Conservation (phyloP, 352 stramenopile genomes). For the Globisporangium ultimum region DNA sequence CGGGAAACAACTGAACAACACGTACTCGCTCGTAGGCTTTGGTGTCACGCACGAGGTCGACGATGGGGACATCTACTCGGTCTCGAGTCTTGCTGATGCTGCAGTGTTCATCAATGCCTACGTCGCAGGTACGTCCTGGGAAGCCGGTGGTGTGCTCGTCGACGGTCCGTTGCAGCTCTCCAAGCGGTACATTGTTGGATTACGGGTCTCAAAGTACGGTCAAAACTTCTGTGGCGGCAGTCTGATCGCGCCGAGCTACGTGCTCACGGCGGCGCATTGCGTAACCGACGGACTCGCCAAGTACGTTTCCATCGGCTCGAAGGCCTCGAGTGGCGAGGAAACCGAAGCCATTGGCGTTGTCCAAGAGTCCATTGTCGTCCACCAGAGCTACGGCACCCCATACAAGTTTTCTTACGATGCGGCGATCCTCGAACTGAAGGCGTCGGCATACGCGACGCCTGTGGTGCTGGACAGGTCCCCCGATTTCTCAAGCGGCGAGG, state of each 20-base stretch:
- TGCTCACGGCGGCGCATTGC: conserved; percentile 46
- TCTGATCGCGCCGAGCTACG: conserved; percentile 32
- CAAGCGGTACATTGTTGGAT: conserved; percentile 6
- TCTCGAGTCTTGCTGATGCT: conserved; percentile 21
- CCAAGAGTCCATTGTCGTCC: conserved; percentile 15
- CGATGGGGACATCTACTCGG: conserved; percentile 8
- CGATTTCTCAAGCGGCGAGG: conserved; percentile 18
- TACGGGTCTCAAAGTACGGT: conserved; percentile 6
- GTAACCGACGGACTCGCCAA: conserved; percentile 24
- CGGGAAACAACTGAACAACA: conserved; percentile 9
- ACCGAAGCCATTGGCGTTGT: conserved; percentile 23
- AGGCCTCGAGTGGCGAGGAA: conserved; percentile 15
- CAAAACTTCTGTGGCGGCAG: conserved; percentile 40
- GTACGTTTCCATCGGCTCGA: conserved; percentile 27
- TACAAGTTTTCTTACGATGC: conserved; percentile 27
- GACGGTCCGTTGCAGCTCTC: conserved; percentile 3
- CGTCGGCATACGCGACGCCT: conserved; percentile 19
- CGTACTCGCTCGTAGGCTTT: conserved; percentile 5
- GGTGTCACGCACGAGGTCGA: conserved; percentile 5
- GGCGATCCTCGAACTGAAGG: conserved; percentile 27
- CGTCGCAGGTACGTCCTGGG: conserved; percentile 19
- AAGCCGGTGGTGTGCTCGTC: conserved; percentile 4
- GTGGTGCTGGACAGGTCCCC: conserved; percentile 18
- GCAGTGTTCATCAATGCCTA: conserved; percentile 33
- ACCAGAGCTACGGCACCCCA: conserved; percentile 22